phyloP scores from a whole-genome alignment of 352 stramenopile genomes.

The Globisporangium recalcitrans region DNA sequence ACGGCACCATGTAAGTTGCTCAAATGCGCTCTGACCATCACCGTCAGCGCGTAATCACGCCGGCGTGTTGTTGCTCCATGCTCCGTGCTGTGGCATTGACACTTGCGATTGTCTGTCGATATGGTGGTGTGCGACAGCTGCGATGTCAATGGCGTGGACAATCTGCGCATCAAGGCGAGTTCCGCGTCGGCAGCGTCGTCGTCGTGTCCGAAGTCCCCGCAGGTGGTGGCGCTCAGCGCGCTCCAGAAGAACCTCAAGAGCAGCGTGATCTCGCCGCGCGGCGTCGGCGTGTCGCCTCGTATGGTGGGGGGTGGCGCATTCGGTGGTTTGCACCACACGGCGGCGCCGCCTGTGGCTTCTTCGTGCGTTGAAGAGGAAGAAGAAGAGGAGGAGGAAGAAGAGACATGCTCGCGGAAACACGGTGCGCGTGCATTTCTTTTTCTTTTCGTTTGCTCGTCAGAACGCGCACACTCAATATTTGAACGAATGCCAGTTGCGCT shows the following conservation, averaged over 20 bases:
- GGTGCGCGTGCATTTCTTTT: constrained; percentile 5
- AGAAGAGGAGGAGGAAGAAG: constrained; percentile 2
- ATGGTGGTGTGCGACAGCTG: neutral
- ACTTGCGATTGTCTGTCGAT: neutral
- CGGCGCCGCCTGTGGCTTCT: too few species aligned
- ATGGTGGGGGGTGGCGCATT: constrained; percentile 1
- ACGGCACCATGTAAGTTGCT: constrained; percentile 64
- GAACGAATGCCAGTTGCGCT: neutral
- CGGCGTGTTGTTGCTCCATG: neutral
- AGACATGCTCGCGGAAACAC: constrained; percentile 14
- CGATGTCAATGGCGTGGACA: constrained; percentile 4
- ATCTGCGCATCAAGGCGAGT: neutral
- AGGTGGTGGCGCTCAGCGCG: constrained; percentile 13
- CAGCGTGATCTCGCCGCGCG: constrained; percentile 30
- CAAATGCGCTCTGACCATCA: neutral
- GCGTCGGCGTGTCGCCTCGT: constrained; percentile 14
- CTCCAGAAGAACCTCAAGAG: constrained; percentile 23
- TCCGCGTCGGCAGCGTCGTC: constrained; percentile 15
- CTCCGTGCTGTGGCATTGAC: neutral
- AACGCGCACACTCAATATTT: neutral
- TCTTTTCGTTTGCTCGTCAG: neutral
- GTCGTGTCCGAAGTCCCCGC: constrained; percentile 26
- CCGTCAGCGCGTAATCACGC: neutral
- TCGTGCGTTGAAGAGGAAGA: constrained; percentile 2
- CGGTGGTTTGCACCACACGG: constrained; percentile 20